Conservation (phyloP, 78 protist genomes). For the Cavenderia fasciculata region DNA sequence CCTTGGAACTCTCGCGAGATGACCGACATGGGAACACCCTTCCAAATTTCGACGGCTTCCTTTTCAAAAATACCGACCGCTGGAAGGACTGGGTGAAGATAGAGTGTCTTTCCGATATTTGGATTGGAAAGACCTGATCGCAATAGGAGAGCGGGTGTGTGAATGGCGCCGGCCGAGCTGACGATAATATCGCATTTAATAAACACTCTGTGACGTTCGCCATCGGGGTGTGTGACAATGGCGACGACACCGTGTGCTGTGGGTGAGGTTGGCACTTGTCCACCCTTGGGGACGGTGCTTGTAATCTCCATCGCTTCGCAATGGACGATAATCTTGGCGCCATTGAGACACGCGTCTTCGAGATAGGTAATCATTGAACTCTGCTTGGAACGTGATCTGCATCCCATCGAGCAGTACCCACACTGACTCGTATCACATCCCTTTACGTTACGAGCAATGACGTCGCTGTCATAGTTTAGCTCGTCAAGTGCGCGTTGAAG, state of each 20-base stretch:
- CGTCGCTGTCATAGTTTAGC: not conserved
- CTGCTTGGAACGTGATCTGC: slow-evolving; percentile 61
- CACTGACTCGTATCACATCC: slow-evolving; percentile 60
- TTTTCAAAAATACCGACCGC: slow-evolving; percentile 17
- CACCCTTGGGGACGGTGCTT: not conserved
- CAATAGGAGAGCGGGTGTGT: slow-evolving; percentile 69
- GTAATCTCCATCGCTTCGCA: slow-evolving; percentile 55
- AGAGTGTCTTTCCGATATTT: slow-evolving; percentile 54
- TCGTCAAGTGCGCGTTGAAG: slow-evolving; percentile 13
- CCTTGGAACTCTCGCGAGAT: slow-evolving; percentile 2
- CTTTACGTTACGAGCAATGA: slow-evolving; percentile 60
- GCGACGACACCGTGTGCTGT: slow-evolving; percentile 48
- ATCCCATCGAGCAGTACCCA: slow-evolving; percentile 77
- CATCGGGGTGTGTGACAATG: slow-evolving; percentile 18
- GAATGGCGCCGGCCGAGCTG: slow-evolving; percentile 70
- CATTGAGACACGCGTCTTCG: slow-evolving; percentile 59
- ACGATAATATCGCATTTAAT: slow-evolving; percentile 53
- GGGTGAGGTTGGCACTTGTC: no score
- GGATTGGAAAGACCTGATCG: slow-evolving; percentile 35
- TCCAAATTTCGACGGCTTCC: slow-evolving; percentile 37
- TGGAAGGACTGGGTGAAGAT: slow-evolving; percentile 71
- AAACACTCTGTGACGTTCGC: slow-evolving; percentile 17
- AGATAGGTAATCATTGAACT: slow-evolving; percentile 46
- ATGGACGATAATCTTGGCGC: slow-evolving; percentile 61
- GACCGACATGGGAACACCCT: slow-evolving; percentile 65